Percentiles rank a stretch among this genome's conserved stretches.
phyloP scores from a whole-genome alignment of 208 protist species.

The Wallacemonas rigidus region DNA sequence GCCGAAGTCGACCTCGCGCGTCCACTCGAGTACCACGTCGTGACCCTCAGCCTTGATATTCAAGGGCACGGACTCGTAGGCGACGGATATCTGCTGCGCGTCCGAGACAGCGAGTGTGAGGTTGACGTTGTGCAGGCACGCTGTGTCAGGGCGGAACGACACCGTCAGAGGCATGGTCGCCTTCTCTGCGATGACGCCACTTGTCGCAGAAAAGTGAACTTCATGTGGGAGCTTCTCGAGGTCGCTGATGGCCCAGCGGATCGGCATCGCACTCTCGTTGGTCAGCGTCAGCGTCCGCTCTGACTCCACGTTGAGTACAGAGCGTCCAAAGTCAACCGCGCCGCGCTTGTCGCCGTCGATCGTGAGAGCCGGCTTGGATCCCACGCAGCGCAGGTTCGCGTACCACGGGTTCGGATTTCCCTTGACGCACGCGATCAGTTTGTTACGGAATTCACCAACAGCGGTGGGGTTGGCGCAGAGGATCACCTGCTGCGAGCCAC shows the following conservation, averaged over 20 bases:
- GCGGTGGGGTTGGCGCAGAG: conserved; percentile 86
- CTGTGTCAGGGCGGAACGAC: conserved; percentile 65
- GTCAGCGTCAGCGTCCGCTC: conserved; percentile 51
- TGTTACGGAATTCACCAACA: conserved; percentile 80
- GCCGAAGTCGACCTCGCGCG: conserved; percentile 89
- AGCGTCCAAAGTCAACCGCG: conserved; percentile 81
- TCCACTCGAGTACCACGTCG: conserved; percentile 92
- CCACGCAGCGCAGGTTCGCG: conserved; percentile 84
- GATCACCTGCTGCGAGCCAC: conserved; percentile 71
- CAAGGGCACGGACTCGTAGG: conserved; percentile 79
- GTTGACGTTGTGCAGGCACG: conserved; percentile 69
- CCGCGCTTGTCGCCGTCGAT: conserved; percentile 74
- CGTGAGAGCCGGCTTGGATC: conserved; percentile 79
- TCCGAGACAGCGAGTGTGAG: conserved; percentile 74
- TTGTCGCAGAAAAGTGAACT: conserved; percentile 62
- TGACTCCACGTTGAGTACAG: conserved; percentile 59
- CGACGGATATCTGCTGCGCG: conserved; percentile 24
- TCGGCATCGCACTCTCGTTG: conserved; percentile 82
- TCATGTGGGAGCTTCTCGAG: conserved; percentile 70
- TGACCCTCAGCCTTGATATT: conserved; percentile 91
- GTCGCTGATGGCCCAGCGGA: conserved; percentile 71
- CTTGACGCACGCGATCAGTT: conserved; percentile 85
- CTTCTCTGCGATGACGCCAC: conserved; percentile 71
- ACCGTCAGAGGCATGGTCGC: conserved; percentile 55
- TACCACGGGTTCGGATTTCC: conserved; percentile 92